Evolutionary conservation across 306 rosid species (phyloP).

Genomic region (Rubus idaeus): DNA sequence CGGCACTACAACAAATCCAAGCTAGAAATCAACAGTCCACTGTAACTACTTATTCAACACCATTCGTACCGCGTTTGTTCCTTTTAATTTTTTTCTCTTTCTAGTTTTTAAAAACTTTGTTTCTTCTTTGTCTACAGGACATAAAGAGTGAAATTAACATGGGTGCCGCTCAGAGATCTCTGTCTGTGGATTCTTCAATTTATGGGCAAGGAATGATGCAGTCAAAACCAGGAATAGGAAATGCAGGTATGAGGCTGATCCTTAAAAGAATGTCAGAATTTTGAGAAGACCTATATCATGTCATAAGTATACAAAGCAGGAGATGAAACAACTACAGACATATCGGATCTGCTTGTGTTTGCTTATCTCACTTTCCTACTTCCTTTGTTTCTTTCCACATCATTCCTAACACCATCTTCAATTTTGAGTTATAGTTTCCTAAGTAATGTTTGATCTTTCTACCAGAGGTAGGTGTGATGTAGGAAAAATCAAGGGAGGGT

Average conservation of each 20-base stretch:
- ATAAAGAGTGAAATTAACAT: conserved; percentile 72
- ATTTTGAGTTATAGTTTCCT: neutral
- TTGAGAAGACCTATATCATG: neutral
- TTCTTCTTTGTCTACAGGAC: conserved; percentile 41
- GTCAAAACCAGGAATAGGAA: conserved; percentile 78
- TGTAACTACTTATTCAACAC: conserved; percentile 38
- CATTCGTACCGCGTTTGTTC: conserved; percentile 5
- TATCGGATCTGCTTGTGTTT: neutral
- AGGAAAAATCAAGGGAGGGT: neutral
- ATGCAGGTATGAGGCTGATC: conserved; percentile 50
- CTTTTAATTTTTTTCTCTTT: conserved; percentile 15
- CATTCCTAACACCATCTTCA: neutral
- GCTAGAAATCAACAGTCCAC: conserved; percentile 67
- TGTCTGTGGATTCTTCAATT: conserved; percentile 80
- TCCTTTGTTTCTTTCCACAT: neutral
- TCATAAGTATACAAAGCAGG: neutral
- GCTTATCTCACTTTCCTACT: neutral
- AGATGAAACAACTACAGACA: neutral
- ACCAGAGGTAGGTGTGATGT: neutral
- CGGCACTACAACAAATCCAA: conserved; percentile 92
- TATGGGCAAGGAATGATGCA: conserved; percentile 83
- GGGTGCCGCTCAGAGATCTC: conserved; percentile 69
- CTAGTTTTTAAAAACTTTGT: conserved; percentile 13
- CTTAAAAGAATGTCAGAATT: neutral
- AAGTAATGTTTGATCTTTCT: too few species aligned